These are phyloP conservation scores for Chlorella vulgaris DNA, from an alignment of 139 green algal species.

Conservation along the genomic window DNA sequence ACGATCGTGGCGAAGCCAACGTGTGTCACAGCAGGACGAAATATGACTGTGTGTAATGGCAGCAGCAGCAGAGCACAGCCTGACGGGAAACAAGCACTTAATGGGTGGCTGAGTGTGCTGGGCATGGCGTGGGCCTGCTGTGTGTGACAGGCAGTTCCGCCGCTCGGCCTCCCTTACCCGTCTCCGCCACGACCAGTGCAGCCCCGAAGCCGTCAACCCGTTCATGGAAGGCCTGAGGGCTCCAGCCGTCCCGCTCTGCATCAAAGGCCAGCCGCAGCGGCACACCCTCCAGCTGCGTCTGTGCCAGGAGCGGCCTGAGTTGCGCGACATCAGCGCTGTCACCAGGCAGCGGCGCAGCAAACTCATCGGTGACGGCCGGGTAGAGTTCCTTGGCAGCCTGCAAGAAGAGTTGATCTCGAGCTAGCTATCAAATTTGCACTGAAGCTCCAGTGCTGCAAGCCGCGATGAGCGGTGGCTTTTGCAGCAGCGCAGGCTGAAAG, in stretches of 20 bases:
- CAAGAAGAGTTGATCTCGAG: too few species aligned
- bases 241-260: slow-evolving; percentile 69
- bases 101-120: too few species aligned
- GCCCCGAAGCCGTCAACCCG: slow-evolving; percentile 68
- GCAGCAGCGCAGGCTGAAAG: too few species aligned
- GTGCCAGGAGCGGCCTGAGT: slow-evolving; percentile 68
- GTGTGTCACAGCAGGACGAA: too few species aligned
- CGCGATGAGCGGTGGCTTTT: too few species aligned
- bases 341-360: slow-evolving; percentile 53
- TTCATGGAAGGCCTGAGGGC: slow-evolving; percentile 61
- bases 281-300: slow-evolving; percentile 68
- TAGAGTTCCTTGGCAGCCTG: slow-evolving; percentile 52
- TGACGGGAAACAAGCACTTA: too few species aligned
- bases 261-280: slow-evolving; percentile 66
- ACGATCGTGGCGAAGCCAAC: too few species aligned
- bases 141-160: too few species aligned
- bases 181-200: slow-evolving; percentile 32
- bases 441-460: too few species aligned
- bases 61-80: neutral
- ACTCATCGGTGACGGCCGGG: slow-evolving; percentile 53
- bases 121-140: too few species aligned
- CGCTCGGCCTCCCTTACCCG: too few species aligned
- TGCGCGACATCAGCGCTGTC: slow-evolving; percentile 50
- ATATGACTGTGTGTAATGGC: neutral
- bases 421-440: too few species aligned